phyloP scores from a whole-genome alignment of 2,329 filamentous ascomycete genomes.

The Cadophora sp. region DNA sequence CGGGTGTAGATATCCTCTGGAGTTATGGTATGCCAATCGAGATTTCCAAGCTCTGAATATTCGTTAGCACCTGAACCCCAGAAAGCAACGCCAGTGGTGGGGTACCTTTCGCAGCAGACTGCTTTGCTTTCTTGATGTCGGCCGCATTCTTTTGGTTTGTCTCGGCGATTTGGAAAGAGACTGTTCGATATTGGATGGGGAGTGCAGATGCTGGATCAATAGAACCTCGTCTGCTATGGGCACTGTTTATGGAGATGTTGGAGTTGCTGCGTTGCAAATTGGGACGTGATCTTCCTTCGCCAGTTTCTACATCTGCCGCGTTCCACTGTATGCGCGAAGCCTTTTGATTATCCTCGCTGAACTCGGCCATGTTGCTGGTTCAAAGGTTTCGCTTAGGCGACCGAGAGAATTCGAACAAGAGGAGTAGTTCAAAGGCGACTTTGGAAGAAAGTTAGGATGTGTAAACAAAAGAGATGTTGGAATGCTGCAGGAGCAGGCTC shows the following conservation, averaged over 20 bases:
- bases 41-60: slow-evolving; percentile 60
- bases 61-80: slow-evolving; percentile 30
- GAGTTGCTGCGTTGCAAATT: slow-evolving; percentile 39
- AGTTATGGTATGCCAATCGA: slow-evolving; percentile 72
- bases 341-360: slow-evolving; percentile 34
- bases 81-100: background rate
- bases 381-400: background rate
- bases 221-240: slow-evolving; percentile 40
- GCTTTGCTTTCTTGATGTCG: slow-evolving; percentile 52
- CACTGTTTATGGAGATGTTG: slow-evolving; percentile 41
- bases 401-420: background rate
- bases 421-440: background rate
- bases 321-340: slow-evolving; percentile 39
- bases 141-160: slow-evolving; percentile 54
- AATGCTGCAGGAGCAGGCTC: slow-evolving; percentile 2
- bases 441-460: background rate
- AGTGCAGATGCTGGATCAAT: slow-evolving; percentile 53
- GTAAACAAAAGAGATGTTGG: background rate
- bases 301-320: slow-evolving; percentile 36
- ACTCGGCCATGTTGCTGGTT: slow-evolving; percentile 36
- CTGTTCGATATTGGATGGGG: slow-evolving; percentile 62
- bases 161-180: slow-evolving; percentile 64
- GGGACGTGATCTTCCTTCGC: slow-evolving; percentile 28
- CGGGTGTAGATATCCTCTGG: slow-evolving; percentile 64
- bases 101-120: slow-evolving; percentile 53